A percentile compares a stretch with the other conserved stretches of the same genome.
These are phyloP conservation scores for Saccharomyces paradoxus DNA, from an alignment of 805 yeast genomes.

Conservation along the genomic window DNA sequence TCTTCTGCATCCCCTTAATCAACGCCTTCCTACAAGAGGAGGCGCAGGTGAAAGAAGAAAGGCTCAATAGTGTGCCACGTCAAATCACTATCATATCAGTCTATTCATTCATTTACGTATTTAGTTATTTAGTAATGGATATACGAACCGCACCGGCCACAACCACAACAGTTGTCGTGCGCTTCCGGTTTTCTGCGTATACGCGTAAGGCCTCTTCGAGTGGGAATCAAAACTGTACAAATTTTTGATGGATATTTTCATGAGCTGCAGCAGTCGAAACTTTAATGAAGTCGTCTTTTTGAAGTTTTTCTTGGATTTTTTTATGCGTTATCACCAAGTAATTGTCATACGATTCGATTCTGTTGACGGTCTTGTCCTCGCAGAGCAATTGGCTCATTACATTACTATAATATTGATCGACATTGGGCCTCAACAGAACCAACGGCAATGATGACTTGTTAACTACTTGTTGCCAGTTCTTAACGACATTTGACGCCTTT, in stretches of 20 bases:
- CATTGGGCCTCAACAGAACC: conserved; percentile 25
- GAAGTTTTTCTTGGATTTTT: conserved; percentile 45
- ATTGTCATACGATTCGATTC: conserved; percentile 53
- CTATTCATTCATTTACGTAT: neutral
- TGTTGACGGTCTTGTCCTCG: conserved; percentile 60
- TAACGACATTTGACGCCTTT: conserved; percentile 58
- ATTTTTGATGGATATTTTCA: conserved; percentile 28
- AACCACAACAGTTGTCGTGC: neutral
- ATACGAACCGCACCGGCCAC: neutral
- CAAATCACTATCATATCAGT: neutral
- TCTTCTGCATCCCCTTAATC: neutral
- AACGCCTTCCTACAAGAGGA: neutral
- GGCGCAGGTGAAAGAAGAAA: neutral
- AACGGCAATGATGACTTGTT: conserved; percentile 20
- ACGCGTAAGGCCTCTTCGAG: neutral
- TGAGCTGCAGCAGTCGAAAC: conserved; percentile 15
- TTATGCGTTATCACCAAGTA: conserved; percentile 63
- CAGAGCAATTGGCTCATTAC: conserved; percentile 49
- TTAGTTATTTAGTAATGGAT: neutral
- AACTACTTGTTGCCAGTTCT: conserved; percentile 33
- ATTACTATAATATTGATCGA: conserved; percentile 24
- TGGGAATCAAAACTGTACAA: conserved; percentile 23
- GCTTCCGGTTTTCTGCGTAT: neutral
- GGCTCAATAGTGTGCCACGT: neutral
- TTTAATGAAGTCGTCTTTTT: conserved; percentile 35